Base-by-base conservation (phyloP, 176 grass and related monocot species). In the Eragrostis nindensis region DNA sequence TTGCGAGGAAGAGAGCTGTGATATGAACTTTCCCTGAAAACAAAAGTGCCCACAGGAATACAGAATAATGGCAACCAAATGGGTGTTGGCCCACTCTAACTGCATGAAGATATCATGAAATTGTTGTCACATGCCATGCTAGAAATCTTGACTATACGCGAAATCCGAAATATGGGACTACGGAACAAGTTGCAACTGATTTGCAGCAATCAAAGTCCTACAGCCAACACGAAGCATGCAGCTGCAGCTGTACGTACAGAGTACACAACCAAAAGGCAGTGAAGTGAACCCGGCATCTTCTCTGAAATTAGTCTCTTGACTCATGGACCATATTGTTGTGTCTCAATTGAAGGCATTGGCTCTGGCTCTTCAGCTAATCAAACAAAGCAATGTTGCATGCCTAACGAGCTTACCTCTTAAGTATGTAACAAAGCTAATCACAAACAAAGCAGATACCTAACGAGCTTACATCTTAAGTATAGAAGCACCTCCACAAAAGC, bases 251-350 rank as follows among this genome's bases (percentile, higher is more conserved):
- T 43, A 79, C 52, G 22, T 79, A 36, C 46, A 72, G 47, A 45
- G 66, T 47, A 26, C 68, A 79, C 24, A 66, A 19, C 68, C 17
- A 79, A 64, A 85, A 24, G 67, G 67, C 43, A 52, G 22, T n/a
- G 45, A 71, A 30, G 24, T 4, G 49, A 57, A 30, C 75, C 26
- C 45, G 54, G 83, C 2, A 79, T 22, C 83, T 30, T 41, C 17
- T 54, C 36, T 18, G 14, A 64, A 64, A 36, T 61, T 3, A 62
- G 21, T 15, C 24, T 29, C 5, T 14, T 17, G 11, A 26, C n/a
- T 26, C 12, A 26, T 29, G n/a, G 3, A 46, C 44, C 44, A 69
- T 69, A 4, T n/a, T 71, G 13, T 3, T 27, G 27, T 50, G 26
- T 12, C 63, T 41, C n/a, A 5, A 69, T 24, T 45, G 41, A 16